Evolutionary conservation across 345 rosid species (phyloP).

Genomic region (Moringa oleifera): DNA sequence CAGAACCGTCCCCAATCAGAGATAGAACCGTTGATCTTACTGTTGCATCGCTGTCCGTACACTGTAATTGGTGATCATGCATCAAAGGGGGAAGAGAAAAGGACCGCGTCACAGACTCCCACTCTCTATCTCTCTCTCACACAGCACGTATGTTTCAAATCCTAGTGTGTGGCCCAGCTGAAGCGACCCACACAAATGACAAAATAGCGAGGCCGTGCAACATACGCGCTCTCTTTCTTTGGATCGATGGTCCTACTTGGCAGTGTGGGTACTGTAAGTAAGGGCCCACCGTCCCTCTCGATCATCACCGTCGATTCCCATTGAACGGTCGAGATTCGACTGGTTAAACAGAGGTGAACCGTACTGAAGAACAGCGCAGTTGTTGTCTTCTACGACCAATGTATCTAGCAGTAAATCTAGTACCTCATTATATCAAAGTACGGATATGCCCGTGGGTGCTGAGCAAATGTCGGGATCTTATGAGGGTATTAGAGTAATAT

Average conservation of each 20-base stretch:
- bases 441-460: conserved; percentile 12
- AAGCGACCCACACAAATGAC: too few relatives aligned
- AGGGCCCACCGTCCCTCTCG: conserved; percentile 11
- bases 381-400: conserved; percentile 15
- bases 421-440: conserved; percentile 6
- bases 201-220: conserved; percentile 7
- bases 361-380: neutral
- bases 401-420: conserved; percentile 36
- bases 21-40: too few relatives aligned
- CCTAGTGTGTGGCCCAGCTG: too few relatives aligned
- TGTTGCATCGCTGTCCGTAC: too few relatives aligned
- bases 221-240: conserved; percentile 12
- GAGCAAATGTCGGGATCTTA: neutral
- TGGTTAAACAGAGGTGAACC: conserved; percentile 4
- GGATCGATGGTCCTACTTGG: conserved; percentile 16
- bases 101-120: too few relatives aligned
- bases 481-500: neutral
- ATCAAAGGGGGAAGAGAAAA: too few relatives aligned
- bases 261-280: conserved; percentile 28
- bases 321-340: conserved; percentile 27
- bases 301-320: conserved; percentile 28
- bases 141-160: too few relatives aligned
- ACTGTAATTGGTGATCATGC: too few relatives aligned
- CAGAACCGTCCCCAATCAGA: too few relatives aligned
- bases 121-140: too few relatives aligned